These are phyloP conservation scores for Entomortierella chlamydospora DNA, from an alignment of 192 early-diverging fungal species.

Conservation along the genomic window DNA sequence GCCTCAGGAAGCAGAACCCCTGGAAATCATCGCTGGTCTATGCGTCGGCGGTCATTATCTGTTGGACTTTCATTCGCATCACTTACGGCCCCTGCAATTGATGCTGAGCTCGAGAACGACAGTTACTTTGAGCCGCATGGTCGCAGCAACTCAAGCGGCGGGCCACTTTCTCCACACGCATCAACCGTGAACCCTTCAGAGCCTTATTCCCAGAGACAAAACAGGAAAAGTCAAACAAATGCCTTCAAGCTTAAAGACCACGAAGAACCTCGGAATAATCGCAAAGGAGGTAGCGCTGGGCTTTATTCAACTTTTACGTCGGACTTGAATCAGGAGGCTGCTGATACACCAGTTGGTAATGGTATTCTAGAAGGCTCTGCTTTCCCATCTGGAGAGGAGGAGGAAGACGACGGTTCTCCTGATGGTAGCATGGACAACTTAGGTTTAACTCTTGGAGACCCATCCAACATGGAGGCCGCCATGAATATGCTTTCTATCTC, in stretches of 20 bases:
- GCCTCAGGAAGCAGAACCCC: slow-evolving; percentile 51
- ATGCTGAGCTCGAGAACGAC: slow-evolving; percentile 33
- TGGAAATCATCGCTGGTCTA: slow-evolving; percentile 54
- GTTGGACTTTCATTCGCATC: slow-evolving; percentile 25
- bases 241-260: slow-evolving; percentile 64
- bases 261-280: slow-evolving; percentile 44
- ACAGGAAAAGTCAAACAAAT: slow-evolving; percentile 25
- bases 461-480: slow-evolving; percentile 68
- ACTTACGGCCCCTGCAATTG: slow-evolving; percentile 38
- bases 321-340: not conserved
- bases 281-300: slow-evolving; percentile 1
- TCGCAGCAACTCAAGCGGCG: slow-evolving; percentile 1
- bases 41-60: slow-evolving; percentile 30
- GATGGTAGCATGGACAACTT: slow-evolving; percentile 53
- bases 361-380: slow-evolving; percentile 13
- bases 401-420: slow-evolving; percentile 26
- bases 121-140: slow-evolving; percentile 43
- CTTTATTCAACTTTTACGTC: not conserved
- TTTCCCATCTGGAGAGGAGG: not conserved
- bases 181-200: slow-evolving; percentile 25
- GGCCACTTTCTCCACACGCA: slow-evolving; percentile 12
- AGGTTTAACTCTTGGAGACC: slow-evolving; percentile 76
- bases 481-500: slow-evolving; percentile 67
- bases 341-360: not conserved
- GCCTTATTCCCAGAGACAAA: slow-evolving; percentile 26